Base-by-base conservation (phyloP, 1,284 basidiomycete genomes). In the Microbotryum intermedium region DNA sequence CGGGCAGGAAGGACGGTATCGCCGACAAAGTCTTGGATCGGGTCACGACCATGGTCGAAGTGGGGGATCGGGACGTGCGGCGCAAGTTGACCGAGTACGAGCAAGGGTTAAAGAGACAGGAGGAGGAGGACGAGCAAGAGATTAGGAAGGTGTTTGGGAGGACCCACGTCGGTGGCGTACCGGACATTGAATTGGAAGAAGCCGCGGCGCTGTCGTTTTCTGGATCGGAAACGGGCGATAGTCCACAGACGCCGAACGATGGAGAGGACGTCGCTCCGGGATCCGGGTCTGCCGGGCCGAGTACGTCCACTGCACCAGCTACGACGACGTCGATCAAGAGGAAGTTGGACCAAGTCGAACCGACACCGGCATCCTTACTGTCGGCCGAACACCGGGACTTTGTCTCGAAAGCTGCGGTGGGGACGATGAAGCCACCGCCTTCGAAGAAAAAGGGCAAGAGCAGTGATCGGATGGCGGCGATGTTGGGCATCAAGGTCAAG, bases 51-150 rank as follows among this genome's bases (percentile, higher is more conserved):
- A 56, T 62, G 20, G 87, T 84, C 42, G 83, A 81, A 23, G 78
- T 80, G 45, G 64, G 53, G 8, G 66, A 67, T 39, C 43, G 54
- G n/a, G 72, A 77, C 13, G 75, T 79, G 70, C 81, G 84, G 71
- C 56, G 70, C 28, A 70, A 73, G 57, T 62, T 69, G 72, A 84
- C 85, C 44, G 78, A 79, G 58, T 83, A 84, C 53, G 75, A 76
- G 46, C 66, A 66, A 44, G 62, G 69, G 53, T 62, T 72, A 43
- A 81, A 79, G 71, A 75, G 78, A 48, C 81, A 88, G 57, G 86
- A 92, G 64, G 89, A 92, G 64, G 93, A 97, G 74, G 94, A 97
- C 72, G 93, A 98, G 76, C 83, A 81, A 70, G 76, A 92, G 25
- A 88, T 97, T 23, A 79, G 84, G 61, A 83, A 88, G 72, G 87